These are phyloP conservation scores for Ceratobasidium theobromae DNA, from an alignment of 1,284 basidiomycete species.

Conservation along the genomic window DNA sequence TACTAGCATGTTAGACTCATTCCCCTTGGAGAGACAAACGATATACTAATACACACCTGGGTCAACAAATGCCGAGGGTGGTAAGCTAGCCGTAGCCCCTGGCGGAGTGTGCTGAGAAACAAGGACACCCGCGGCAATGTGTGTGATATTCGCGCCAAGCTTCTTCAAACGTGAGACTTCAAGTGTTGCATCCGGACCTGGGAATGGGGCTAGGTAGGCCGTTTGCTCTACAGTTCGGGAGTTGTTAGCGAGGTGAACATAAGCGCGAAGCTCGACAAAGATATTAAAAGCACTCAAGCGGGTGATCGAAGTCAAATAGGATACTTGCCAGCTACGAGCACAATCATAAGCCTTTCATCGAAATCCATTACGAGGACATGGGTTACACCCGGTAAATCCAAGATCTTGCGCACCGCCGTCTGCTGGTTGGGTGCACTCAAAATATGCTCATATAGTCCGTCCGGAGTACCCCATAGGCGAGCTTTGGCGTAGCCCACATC, in stretches of 20 bases:
- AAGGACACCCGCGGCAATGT: conserved; percentile 26
- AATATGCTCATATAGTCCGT: conserved; percentile 24
- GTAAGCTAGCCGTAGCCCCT: background rate
- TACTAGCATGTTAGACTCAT: background rate
- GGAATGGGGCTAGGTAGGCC: conserved; percentile 28
- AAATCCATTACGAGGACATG: conserved; percentile 27
- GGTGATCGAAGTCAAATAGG: background rate
- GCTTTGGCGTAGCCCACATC: conserved; percentile 22
- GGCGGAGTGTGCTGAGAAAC: conserved; percentile 14
- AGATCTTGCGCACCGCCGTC: conserved; percentile 21
- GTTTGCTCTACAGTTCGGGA: conserved; percentile 16
- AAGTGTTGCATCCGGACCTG: conserved; percentile 9
- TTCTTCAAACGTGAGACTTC: conserved; percentile 26
- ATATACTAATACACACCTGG: background rate
- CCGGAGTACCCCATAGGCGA: conserved; percentile 26
- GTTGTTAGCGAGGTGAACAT: background rate
- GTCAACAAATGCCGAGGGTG: conserved; percentile 27
- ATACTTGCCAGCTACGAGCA: conserved; percentile 17
- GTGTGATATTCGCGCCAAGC: conserved; percentile 23
- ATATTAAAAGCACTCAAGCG: background rate
- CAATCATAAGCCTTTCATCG: conserved; percentile 25
- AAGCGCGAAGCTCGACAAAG: background rate
- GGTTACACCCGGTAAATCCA: conserved; percentile 12
- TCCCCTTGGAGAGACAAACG: background rate
- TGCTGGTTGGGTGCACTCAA: conserved; percentile 17